Evolutionary conservation across 352 stramenopile genomes (phyloP).

Genomic region (Globisporangium echinulatum): DNA sequence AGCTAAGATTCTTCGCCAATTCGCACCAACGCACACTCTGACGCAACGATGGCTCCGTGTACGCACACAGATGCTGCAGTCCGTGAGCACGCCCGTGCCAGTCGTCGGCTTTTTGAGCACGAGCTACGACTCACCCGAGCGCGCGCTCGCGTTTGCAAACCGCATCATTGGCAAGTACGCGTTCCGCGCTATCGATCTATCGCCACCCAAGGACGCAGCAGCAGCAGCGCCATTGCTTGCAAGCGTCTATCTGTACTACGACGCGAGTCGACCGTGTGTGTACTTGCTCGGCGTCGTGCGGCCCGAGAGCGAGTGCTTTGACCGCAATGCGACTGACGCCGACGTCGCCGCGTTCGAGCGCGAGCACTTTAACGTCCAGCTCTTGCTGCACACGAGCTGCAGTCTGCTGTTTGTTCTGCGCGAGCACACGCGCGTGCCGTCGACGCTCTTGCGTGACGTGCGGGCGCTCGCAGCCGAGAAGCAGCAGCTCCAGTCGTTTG

Average conservation of each 20-base stretch:
- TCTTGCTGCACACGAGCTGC: conserved; percentile 53
- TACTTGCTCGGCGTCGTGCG: conserved; percentile 49
- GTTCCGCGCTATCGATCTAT: conserved; percentile 26
- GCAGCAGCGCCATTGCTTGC: conserved; percentile 11
- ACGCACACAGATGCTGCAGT: conserved; percentile 35
- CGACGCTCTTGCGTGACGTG: conserved; percentile 37
- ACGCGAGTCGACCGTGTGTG: conserved; percentile 33
- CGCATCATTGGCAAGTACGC: conserved; percentile 49
- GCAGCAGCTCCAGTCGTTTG: conserved; percentile 18
- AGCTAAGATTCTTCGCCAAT: no score
- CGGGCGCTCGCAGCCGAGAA: conserved; percentile 50
- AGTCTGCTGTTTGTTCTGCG: conserved; percentile 53
- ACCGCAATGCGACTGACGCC: conserved; percentile 3
- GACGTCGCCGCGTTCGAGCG: conserved; percentile 21
- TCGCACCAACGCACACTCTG: no score
- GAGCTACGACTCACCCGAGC: conserved; percentile 24
- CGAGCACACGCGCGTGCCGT: conserved; percentile 30
- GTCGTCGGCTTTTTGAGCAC: conserved; percentile 46
- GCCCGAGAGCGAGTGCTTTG: conserved; percentile 32
- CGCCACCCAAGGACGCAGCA: conserved; percentile 12
- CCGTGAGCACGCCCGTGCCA: conserved; percentile 24
- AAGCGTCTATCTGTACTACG: conserved; percentile 56
- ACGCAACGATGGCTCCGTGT: neutral
- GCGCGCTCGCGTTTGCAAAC: conserved; percentile 47
- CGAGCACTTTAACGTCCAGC: conserved; percentile 60